Percentiles rank a stretch among this genome's conserved stretches.
These are phyloP conservation scores for Aquilaria agallochum DNA, from an alignment of 441 rosid species.

Conservation along the genomic window DNA sequence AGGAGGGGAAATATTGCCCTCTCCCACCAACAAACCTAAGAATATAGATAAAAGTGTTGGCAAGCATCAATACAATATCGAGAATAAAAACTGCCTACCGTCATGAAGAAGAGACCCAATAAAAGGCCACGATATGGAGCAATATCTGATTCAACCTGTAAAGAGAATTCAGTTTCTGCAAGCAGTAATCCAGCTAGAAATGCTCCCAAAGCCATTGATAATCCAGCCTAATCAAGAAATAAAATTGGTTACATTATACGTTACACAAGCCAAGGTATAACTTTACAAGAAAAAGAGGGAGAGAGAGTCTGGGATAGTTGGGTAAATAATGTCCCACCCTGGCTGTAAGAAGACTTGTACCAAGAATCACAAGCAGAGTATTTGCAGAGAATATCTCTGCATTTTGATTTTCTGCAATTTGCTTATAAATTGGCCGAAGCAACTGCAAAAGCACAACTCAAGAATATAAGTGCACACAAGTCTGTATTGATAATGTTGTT, in stretches of 20 bases:
- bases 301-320: not conserved
- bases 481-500: no score
- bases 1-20: no score
- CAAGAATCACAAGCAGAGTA: conserved; percentile 94
- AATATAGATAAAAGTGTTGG: no score
- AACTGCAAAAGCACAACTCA: conserved; percentile 51
- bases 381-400: conserved; percentile 99
- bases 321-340: conserved; percentile 49
- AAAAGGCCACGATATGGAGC: conserved; percentile 99
- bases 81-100: conserved; percentile 42
- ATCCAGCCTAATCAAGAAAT: conserved; percentile 80
- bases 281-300: conserved; percentile 16
- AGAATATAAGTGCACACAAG: conserved; percentile 3
- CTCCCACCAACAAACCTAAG: no score
- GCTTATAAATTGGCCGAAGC: conserved; percentile 97
- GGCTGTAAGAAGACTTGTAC: conserved; percentile 98
- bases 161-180: conserved; percentile 99
- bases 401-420: conserved; percentile 97
- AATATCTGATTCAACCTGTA: conserved; percentile 99
- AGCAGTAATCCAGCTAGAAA: conserved; percentile 98
- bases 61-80: no score
- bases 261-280: conserved; percentile 5
- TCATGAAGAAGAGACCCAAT: conserved; percentile 99
- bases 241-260: conserved; percentile 13
- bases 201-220: conserved; percentile 99